Evolutionary conservation across 495 filamentous ascomycete genomes (phyloP).

Genomic region (Aspergillus coremiiformis): DNA sequence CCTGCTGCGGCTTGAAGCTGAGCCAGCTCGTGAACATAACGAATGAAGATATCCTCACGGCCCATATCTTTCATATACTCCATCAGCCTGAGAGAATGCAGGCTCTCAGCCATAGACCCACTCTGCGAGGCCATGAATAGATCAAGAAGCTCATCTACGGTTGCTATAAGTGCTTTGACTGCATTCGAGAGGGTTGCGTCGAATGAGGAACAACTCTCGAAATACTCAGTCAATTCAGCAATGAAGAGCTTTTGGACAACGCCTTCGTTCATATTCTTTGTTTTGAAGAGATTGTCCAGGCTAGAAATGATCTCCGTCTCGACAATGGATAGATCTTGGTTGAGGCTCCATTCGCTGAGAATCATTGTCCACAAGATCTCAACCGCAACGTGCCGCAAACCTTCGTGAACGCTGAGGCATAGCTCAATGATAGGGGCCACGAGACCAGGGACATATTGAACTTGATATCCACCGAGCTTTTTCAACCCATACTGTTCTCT

Average conservation of each 20-base stretch:
- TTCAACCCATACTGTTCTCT: slow-evolving; percentile 63
- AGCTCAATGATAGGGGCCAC: slow-evolving; percentile 89
- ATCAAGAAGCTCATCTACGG: slow-evolving; percentile 84
- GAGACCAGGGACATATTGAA: slow-evolving; percentile 91
- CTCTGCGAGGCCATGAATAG: slow-evolving; percentile 89
- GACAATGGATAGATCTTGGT: slow-evolving; percentile 82
- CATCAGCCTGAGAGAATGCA: slow-evolving; percentile 88
- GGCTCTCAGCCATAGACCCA: slow-evolving; percentile 67
- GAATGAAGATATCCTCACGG: slow-evolving; percentile 93
- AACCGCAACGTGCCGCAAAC: slow-evolving; percentile 79
- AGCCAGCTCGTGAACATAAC: slow-evolving; percentile 91
- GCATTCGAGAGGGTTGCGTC: slow-evolving; percentile 72
- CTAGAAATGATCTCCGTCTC: slow-evolving; percentile 97
- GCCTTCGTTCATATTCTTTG: slow-evolving; percentile 77
- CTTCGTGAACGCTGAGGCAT: slow-evolving; percentile 92
- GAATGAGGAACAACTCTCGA: slow-evolving; percentile 59
- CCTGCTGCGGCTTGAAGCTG: slow-evolving; percentile 64
- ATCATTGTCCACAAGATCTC: slow-evolving; percentile 97
- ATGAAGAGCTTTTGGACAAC: slow-evolving; percentile 91
- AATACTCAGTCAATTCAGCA: slow-evolving; percentile 71
- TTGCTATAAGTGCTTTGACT: slow-evolving; percentile 68
- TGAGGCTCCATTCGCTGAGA: slow-evolving; percentile 95
- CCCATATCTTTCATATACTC: slow-evolving; percentile 96
- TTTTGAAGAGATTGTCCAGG: slow-evolving; percentile 85
- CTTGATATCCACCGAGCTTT: slow-evolving; percentile 92